These are phyloP conservation scores for Balansia obtecta DNA, from an alignment of 2,329 filamentous ascomycete species.

Conservation along the genomic window DNA sequence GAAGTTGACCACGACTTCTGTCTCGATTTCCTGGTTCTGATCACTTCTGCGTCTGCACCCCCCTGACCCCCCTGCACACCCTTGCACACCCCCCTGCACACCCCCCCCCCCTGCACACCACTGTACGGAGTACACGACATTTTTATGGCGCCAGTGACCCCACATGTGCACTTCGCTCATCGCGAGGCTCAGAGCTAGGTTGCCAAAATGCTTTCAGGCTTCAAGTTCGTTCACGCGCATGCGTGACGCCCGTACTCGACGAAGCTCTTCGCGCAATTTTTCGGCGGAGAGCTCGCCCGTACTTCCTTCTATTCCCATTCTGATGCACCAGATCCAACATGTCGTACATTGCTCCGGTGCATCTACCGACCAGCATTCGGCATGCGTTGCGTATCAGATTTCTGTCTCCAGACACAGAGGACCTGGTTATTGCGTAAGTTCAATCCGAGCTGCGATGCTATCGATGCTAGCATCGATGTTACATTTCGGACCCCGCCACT, in stretches of 20 bases:
- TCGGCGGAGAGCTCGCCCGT: constrained; percentile 10
- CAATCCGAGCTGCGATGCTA: not conserved
- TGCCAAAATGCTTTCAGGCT: not conserved
- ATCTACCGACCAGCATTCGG: constrained; percentile 80
- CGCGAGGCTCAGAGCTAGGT: not conserved
- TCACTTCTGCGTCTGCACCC: no score
- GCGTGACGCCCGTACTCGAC: constrained; percentile 6
- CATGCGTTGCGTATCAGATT: constrained; percentile 77
- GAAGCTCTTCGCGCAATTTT: constrained; percentile 17
- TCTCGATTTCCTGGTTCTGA: no score
- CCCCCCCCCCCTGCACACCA: no score
- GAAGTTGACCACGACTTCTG: no score
- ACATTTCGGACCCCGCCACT: not conserved
- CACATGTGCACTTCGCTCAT: not conserved
- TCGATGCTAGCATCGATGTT: not conserved
- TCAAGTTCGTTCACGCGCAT: no score
- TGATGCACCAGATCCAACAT: constrained; percentile 34
- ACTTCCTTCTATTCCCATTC: not conserved
- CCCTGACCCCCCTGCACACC: no score
- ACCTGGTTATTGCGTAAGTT: constrained; percentile 75
- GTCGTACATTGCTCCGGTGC: constrained; percentile 92
- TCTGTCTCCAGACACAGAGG: constrained; percentile 61
- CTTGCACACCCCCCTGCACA: no score
- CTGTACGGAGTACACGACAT: no score
- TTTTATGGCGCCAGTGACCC: no score